Base-by-base conservation (phyloP, 2,329 filamentous ascomycete species). In the Dactylellina cionopaga region DNA sequence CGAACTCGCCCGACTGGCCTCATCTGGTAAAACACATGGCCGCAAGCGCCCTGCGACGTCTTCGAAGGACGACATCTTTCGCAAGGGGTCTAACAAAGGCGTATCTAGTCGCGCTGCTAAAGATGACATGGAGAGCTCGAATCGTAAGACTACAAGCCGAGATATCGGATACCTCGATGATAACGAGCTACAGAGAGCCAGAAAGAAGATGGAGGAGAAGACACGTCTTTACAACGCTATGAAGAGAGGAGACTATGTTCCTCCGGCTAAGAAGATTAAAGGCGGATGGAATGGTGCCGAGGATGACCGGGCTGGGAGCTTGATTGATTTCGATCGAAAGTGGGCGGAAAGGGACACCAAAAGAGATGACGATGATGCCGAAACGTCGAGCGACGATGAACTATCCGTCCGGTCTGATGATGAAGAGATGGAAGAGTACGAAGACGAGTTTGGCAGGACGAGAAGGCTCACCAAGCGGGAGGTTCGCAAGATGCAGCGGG, bases 251-350 rank as follows among this genome's bases (percentile, higher is more conserved):
- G 89, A 96, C 78, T 89, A 91, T 80, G 83, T 91, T n/a, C 83
- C 86, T 1, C 69, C 75, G 11, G 33, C 71, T 1, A 64, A 44
- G 74, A 72, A 44, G 39, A 22, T 24, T 29, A 71, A 68, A 17
- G 65, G 44, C 1, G 74, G 58, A 2, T 71, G 73, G 59, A 62
- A 64, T 6, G 80, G 80, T 24, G 79, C 79, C 13, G 85, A 85
- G 62, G 86, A 90, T 75, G 86, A 89, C 78, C 83, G 87, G 76
- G 83, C 86, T 41, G 87, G 88, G 76, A 85, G 86, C 22, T 85
- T 96, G 24, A 90, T 99, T 1, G 94, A 99, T 81, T 99, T 99
- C 80, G 95, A 98, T 81, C 85, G 90, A 72, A 99, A 98, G 82
- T 98, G 95, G 93, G 92, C 90, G 0, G 91, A 96, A 78, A 82